Evolutionary conservation across 352 stramenopile genomes (phyloP).

Genomic region (Globisporangium alternatum): DNA sequence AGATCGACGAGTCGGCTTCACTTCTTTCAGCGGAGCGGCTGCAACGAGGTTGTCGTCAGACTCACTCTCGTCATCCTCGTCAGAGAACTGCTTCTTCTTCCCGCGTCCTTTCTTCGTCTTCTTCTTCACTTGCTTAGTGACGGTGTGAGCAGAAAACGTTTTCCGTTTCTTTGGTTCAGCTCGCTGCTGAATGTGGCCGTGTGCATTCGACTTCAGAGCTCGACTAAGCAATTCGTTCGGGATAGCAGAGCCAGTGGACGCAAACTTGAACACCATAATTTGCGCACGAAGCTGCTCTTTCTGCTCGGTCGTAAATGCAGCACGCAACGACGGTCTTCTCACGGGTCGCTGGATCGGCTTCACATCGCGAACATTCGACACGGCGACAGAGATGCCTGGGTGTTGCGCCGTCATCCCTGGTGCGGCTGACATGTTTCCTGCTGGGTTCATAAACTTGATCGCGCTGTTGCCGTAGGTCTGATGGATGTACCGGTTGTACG

Average conservation of each 20-base stretch:
- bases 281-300: constrained; percentile 87
- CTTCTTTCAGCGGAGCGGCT: constrained; percentile 37
- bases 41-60: constrained; percentile 53
- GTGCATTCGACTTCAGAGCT: constrained; percentile 63
- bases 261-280: constrained; percentile 92
- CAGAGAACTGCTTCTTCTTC: constrained; percentile 67
- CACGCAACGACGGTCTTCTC: constrained; percentile 43
- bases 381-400: constrained; percentile 40
- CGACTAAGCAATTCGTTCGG: constrained; percentile 69
- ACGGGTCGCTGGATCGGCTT: constrained; percentile 45
- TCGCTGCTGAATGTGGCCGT: constrained; percentile 54
- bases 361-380: constrained; percentile 54
- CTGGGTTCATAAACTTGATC: constrained; percentile 86
- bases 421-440: constrained; percentile 29
- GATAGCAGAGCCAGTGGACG: constrained; percentile 72
- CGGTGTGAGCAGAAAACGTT: constrained; percentile 53
- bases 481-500: constrained; percentile 87
- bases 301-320: constrained; percentile 74
- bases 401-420: constrained; percentile 16
- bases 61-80: constrained; percentile 77
- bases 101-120: constrained; percentile 56
- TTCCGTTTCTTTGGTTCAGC: constrained; percentile 74
- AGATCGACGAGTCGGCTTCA: constrained; percentile 68
- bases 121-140: constrained; percentile 65
- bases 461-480: constrained; percentile 79